Conservation (phyloP, 441 rosid species). For the Eutrema salsugineum region DNA sequence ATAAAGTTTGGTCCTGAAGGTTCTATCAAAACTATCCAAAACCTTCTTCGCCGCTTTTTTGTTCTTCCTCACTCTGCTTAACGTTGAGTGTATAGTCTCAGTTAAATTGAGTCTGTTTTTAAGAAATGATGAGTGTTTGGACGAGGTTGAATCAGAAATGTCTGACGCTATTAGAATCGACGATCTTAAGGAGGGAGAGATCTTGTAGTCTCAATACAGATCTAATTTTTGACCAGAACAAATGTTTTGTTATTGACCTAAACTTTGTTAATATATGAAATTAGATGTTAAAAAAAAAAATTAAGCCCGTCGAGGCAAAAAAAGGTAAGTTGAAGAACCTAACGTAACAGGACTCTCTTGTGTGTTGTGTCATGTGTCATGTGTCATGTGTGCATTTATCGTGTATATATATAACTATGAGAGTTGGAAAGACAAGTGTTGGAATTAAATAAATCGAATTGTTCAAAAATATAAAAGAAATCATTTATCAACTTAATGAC, state of each 20-base stretch:
- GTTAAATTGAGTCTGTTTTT: constrained; percentile 22
- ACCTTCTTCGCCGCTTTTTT: too few relatives aligned
- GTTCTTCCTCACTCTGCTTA: too few relatives aligned
- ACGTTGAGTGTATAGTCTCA: too few relatives aligned
- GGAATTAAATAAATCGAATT: background rate
- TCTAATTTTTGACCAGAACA: constrained; percentile 8
- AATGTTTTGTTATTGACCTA: background rate
- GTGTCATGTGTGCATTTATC: too few relatives aligned
- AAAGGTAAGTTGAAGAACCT: too few relatives aligned
- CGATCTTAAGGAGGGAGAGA: constrained; percentile 32
- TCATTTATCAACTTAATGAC: too few relatives aligned
- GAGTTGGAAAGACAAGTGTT: constrained; percentile 2
- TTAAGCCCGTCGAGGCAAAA: too few relatives aligned
- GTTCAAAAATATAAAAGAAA: too few relatives aligned
- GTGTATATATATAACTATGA: too few relatives aligned
- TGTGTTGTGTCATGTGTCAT: too few relatives aligned
- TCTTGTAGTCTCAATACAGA: background rate
- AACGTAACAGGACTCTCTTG: too few relatives aligned
- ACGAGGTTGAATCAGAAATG: background rate
- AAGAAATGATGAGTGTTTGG: background rate
- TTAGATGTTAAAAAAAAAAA: too few relatives aligned
- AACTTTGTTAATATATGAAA: constrained; percentile 15
- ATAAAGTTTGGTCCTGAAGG: constrained; percentile 21
- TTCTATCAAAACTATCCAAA: background rate
- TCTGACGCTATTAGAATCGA: background rate